A percentile compares a stretch with the other conserved stretches of the same genome.
phyloP scores from a whole-genome alignment of 179 eudicot genomes.

The Carnegiea gigantea region DNA sequence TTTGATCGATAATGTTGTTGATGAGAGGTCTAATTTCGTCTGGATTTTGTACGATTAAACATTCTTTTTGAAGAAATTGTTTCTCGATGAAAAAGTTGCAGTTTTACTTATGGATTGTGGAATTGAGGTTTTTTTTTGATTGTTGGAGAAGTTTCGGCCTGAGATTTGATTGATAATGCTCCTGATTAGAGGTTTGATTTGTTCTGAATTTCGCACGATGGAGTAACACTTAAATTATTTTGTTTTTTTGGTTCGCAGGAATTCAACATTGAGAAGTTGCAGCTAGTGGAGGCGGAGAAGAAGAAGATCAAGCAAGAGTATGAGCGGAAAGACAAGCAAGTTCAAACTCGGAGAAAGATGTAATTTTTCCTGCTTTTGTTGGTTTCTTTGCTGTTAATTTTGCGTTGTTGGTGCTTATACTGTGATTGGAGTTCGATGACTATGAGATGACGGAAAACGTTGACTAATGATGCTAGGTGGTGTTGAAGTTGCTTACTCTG shows the following conservation, averaged over 20 bases:
- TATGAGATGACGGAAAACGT: not conserved
- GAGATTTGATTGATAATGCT: not conserved
- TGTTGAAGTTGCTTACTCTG: not conserved
- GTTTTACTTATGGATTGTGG: not conserved
- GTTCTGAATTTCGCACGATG: not conserved
- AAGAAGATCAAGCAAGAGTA: constrained; percentile 95
- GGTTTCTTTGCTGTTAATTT: not conserved
- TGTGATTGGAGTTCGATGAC: not conserved
- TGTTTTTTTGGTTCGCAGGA: constrained; percentile 40
- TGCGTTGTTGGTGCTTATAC: not conserved
- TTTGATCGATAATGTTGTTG: not conserved
- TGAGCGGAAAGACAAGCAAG: constrained; percentile 91
- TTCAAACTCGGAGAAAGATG: constrained; percentile 77
- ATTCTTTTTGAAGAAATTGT: no score
- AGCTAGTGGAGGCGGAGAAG: constrained; percentile 90
- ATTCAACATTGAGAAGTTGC: constrained; percentile 92
- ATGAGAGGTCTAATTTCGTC: not conserved
- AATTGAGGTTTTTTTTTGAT: not conserved
- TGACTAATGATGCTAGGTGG: constrained; percentile 11
- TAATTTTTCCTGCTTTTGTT: constrained; percentile 20
- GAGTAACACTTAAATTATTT: no score
- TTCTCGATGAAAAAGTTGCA: no score
- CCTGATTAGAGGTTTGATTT: not conserved
- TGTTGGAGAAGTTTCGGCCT: not conserved
- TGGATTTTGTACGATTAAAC: not conserved